Conservation (phyloP, 768 basidiomycete genomes). For the Xerocomellus amylosporus region DNA sequence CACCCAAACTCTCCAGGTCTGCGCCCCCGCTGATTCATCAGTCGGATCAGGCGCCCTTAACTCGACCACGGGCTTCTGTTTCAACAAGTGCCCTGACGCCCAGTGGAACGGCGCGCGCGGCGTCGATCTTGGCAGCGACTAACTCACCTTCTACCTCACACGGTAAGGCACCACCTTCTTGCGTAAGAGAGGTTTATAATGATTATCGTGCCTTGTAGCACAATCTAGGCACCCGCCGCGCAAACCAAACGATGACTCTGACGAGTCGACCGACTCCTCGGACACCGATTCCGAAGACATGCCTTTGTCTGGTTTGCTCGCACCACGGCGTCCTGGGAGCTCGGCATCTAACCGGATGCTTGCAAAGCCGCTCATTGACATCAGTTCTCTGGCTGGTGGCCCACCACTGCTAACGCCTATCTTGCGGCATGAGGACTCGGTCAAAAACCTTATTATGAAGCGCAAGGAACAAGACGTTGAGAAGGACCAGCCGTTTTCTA, state of each 20-base stretch:
- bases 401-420: constrained; percentile 36
- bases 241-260: constrained; percentile 13
- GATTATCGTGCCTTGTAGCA: constrained; percentile 1
- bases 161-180: constrained; percentile 27
- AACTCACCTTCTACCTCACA: constrained; percentile 26
- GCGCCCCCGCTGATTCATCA: constrained; percentile 31
- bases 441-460: constrained; percentile 21
- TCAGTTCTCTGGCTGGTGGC: constrained; percentile 30
- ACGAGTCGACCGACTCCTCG: constrained; percentile 31
- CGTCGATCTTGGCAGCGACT: constrained; percentile 38
- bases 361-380: constrained; percentile 45
- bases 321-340: constrained; percentile 66
- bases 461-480: constrained; percentile 20
- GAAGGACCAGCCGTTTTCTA: constrained; percentile 30
- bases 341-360: constrained; percentile 43
- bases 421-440: constrained; percentile 28
- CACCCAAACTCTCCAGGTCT: constrained; percentile 12
- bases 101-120: constrained; percentile 49
- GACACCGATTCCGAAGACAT: constrained; percentile 54
- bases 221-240: background rate
- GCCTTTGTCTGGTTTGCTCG: constrained; percentile 61
- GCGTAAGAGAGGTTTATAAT: background rate
- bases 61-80: constrained; percentile 48
- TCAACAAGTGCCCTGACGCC: constrained; percentile 60
- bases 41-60: constrained; percentile 1